A percentile compares a stretch with the other conserved stretches of the same genome.
Conservation (phyloP, 345 rosid species). For the Gossypioides kirkii region DNA sequence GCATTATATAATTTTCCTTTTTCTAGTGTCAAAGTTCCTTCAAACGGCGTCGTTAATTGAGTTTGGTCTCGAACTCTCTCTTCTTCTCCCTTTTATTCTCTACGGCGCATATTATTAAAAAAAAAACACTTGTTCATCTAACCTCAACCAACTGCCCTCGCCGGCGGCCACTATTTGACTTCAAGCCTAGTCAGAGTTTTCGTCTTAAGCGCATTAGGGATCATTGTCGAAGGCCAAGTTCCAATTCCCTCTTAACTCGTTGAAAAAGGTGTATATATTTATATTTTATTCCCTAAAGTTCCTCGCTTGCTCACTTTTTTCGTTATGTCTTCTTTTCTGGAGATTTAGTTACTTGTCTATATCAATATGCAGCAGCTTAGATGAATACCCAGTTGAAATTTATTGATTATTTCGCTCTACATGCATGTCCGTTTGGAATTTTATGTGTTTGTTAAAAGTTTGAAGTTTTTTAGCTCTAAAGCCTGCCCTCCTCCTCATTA, state of each 20-base stretch:
- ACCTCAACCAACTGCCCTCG: background rate
- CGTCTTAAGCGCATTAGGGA: too few species aligned
- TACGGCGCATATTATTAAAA: background rate
- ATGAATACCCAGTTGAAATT: slow-evolving; percentile 10
- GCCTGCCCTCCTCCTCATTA: background rate
- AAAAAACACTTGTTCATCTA: too few species aligned
- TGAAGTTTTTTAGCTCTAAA: background rate
- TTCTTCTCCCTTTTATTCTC: background rate
- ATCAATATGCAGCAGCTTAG: background rate
- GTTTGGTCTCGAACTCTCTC: background rate
- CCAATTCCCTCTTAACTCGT: background rate
- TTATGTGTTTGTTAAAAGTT: background rate
- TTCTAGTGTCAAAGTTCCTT: background rate
- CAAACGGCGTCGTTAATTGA: background rate
- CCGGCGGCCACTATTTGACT: background rate
- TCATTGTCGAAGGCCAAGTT: background rate
- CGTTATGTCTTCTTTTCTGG: background rate
- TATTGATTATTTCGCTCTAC: background rate
- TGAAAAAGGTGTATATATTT: background rate
- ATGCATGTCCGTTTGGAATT: background rate
- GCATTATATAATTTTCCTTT: background rate
- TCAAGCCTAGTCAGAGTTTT: background rate
- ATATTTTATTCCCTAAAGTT: background rate
- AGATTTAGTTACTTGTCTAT: background rate
- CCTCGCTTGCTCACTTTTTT: background rate